Conservation (phyloP, 2,329 filamentous ascomycete genomes). For the Trichoderma asperellum region DNA sequence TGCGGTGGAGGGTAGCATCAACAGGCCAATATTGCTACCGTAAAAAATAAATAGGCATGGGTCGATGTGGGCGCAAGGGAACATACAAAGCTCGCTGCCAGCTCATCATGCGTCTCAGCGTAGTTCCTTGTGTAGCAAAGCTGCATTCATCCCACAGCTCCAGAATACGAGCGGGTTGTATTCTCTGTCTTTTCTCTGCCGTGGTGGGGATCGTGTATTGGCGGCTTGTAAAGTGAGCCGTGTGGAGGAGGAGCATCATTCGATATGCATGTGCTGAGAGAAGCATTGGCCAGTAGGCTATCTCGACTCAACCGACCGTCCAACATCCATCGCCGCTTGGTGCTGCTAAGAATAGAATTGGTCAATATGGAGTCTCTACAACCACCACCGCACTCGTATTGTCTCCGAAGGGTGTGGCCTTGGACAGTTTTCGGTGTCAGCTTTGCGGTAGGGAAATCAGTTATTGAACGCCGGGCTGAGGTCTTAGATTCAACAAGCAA, state of each 20-base stretch:
- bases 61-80: background rate
- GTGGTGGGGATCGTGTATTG: constrained; percentile 7
- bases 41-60: background rate
- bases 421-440: background rate
- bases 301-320: constrained; percentile 10
- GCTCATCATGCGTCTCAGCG: constrained; percentile 14
- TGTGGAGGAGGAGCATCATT: constrained; percentile 17
- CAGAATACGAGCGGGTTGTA: constrained; percentile 11
- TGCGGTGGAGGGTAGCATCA: constrained; percentile 23
- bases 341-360: constrained; percentile 16
- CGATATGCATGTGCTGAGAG: constrained; percentile 20
- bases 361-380: background rate
- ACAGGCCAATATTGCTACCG: constrained; percentile 12
- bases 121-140: constrained; percentile 10
- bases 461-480: background rate
- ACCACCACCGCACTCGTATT: background rate
- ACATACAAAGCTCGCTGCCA: constrained; percentile 2
- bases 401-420: background rate
- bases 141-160: background rate
- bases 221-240: constrained; percentile 1
- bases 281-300: background rate
- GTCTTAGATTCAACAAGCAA: background rate
- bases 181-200: background rate
- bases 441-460: background rate
- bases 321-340: background rate